phyloP scores from a whole-genome alignment of 345 rosid species.

The Eucalyptus marginata region DNA sequence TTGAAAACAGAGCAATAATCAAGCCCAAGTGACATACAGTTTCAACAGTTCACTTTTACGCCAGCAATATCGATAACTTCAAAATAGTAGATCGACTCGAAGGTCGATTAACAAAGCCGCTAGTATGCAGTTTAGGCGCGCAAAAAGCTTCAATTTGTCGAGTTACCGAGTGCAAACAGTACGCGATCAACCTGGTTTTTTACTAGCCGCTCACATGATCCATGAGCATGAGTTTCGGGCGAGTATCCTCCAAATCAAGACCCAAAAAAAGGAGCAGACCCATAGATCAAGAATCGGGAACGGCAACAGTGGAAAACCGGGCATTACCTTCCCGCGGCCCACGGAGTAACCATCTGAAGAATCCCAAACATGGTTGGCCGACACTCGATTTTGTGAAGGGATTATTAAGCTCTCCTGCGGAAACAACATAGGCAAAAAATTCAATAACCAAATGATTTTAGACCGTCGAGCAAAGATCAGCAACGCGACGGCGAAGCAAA shows the following conservation, averaged over 20 bases:
- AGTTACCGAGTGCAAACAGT: background rate
- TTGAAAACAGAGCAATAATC: background rate
- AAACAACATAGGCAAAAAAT: background rate
- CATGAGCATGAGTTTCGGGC: background rate
- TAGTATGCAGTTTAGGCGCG: background rate
- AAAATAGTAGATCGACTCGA: background rate
- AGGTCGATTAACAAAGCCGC: background rate
- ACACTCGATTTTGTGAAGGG: background rate
- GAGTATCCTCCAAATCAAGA: background rate
- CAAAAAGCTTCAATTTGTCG: background rate
- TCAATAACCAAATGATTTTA: background rate
- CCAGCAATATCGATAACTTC: background rate
- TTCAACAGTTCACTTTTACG: background rate
- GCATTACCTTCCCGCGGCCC: background rate
- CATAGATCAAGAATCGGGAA: background rate
- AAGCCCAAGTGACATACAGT: background rate
- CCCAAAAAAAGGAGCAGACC: background rate
- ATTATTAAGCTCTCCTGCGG: background rate
- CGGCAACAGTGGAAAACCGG: background rate
- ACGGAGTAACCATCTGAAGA: background rate
- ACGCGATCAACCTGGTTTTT: background rate
- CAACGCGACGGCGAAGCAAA: background rate
- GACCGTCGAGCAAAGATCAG: background rate
- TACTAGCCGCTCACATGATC: background rate
- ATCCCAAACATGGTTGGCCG: background rate